Base-by-base conservation (phyloP, 805 yeast species). In the Metschnikowia lochheadii region DNA sequence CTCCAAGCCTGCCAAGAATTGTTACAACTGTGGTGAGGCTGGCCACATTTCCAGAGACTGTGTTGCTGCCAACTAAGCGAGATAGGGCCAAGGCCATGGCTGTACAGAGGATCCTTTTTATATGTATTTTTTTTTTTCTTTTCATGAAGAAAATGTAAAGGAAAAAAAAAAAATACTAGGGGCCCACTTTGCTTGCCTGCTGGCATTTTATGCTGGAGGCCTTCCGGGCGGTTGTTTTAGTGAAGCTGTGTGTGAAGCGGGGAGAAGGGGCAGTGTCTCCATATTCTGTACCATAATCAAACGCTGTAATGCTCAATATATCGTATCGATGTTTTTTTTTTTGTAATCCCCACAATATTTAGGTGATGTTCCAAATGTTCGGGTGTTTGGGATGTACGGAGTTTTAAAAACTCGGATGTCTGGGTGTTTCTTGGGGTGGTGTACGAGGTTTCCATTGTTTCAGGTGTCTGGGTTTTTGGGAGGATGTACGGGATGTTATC, bases 11-110 rank as follows among this genome's bases (percentile, higher is more conserved):
- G 68, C 77, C 57, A 83, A 82, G 69, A 77, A 84, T 54, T 85
- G 90, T 73, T 85, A 84, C 81, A 79, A 76, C 69, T 85, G 90
- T 73, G 85, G 86, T 63, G 76, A 81, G 66, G 69, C 87, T 48
- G 97, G 97, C 59, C 97, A 90, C 76, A 84, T 90, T 63, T 87
- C 96, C 61, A 85, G 80, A 75, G 89, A 84, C 64, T 88, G 96
- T 69, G 62, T 57, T 45, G 64, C 48, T 13, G 59, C 54, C 37
- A 52, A 51, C 49, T 57, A 56, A 42, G 49, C 41, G 47, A 35
- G 44, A 31, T 17, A 32, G 44, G 44, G 34, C 36, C 23, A 15
- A 31, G 41, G 41, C 31, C 13, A 7, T 17, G 13, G 41, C 15
- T 14, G 31, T 11, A 17, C 5, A 14, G 14, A 13, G 20, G 15